These are phyloP conservation scores for Candolleomyces eurysporus DNA, from an alignment of 768 basidiomycete species.

Conservation along the genomic window DNA sequence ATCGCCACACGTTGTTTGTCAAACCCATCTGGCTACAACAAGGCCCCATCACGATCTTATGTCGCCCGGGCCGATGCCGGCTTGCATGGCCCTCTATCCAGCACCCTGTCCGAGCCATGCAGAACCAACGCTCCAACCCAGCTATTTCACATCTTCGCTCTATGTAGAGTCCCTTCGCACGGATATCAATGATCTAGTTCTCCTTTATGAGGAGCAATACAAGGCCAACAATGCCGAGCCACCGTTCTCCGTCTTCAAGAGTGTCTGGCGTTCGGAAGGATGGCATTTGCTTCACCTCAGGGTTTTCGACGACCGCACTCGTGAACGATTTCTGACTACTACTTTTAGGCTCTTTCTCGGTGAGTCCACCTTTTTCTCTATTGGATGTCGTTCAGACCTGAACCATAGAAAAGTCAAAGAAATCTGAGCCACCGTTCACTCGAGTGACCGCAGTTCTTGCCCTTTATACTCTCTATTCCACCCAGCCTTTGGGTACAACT, in stretches of 20 bases:
- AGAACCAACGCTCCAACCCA: conserved; percentile 63
- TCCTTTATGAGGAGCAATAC: conserved; percentile 51
- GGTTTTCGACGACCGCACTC: conserved; percentile 64
- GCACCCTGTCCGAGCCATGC: conserved; percentile 60
- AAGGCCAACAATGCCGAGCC: conserved; percentile 22
- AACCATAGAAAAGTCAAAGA: conserved; percentile 47
- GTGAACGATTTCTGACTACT: conserved; percentile 60
- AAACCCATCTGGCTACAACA: background rate
- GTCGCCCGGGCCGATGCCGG: background rate
- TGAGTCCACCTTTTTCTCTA: conserved; percentile 26
- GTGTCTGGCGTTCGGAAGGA: conserved; percentile 60
- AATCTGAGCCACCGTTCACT: conserved; percentile 49
- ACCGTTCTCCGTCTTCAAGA: conserved; percentile 73
- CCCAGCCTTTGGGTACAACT: conserved; percentile 58
- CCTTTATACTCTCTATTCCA: conserved; percentile 65
- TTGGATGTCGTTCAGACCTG: background rate
- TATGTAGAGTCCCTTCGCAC: conserved; percentile 64
- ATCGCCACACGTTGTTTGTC: background rate
- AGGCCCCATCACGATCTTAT: background rate
- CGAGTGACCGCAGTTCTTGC: conserved; percentile 64
- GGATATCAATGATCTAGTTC: conserved; percentile 58
- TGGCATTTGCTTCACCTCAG: conserved; percentile 80
- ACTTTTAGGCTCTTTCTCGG: conserved; percentile 67
- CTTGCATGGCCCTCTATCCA: conserved; percentile 31
- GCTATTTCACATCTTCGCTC: conserved; percentile 75